Evolutionary conservation across 2,329 filamentous ascomycete genomes (phyloP).

Genomic region (Xylaria hypoxylon): DNA sequence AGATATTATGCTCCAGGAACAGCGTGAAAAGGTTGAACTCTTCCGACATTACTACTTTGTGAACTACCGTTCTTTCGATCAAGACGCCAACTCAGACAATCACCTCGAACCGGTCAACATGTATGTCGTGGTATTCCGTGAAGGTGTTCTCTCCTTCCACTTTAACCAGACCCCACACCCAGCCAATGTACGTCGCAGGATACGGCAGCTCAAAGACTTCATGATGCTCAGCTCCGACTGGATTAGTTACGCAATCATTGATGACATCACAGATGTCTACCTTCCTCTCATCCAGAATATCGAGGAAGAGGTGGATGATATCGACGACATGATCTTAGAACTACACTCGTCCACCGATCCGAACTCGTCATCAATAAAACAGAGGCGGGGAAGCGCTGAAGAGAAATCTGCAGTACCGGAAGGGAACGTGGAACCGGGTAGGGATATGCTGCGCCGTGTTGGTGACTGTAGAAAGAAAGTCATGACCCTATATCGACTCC

Average conservation of each 20-base stretch:
- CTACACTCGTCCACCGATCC: conserved; percentile 74
- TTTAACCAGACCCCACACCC: conserved; percentile 96
- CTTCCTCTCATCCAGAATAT: conserved; percentile 91
- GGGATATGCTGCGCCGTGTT: conserved; percentile 91
- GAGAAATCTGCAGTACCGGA: conserved; percentile 62
- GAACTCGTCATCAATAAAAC: conserved; percentile 54
- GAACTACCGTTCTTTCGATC: conserved; percentile 97
- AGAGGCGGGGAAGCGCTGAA: conserved; percentile 53
- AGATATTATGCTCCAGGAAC: conserved; percentile 97
- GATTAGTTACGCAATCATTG: conserved; percentile 98
- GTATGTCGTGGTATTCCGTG: conserved; percentile 96
- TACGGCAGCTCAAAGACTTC: conserved; percentile 94
- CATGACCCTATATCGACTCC: conserved; percentile 90
- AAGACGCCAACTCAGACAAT: conserved; percentile 87
- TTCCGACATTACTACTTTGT: conserved; percentile 99
- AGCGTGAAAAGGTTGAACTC: conserved; percentile 96
- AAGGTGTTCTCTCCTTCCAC: conserved; percentile 96
- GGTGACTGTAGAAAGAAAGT: conserved; percentile 97
- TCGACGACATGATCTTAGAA: conserved; percentile 89
- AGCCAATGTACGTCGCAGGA: conserved; percentile 92
- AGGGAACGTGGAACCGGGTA: conserved; percentile 62
- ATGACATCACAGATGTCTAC: conserved; percentile 98
- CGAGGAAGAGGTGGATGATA: conserved; percentile 96
- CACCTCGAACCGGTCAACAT: conserved; percentile 97
- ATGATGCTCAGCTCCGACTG: conserved; percentile 93